A percentile compares a stretch with the other conserved stretches of the same genome.
phyloP scores from a whole-genome alignment of 495 filamentous ascomycete genomes.

The Neurospora terricola region DNA sequence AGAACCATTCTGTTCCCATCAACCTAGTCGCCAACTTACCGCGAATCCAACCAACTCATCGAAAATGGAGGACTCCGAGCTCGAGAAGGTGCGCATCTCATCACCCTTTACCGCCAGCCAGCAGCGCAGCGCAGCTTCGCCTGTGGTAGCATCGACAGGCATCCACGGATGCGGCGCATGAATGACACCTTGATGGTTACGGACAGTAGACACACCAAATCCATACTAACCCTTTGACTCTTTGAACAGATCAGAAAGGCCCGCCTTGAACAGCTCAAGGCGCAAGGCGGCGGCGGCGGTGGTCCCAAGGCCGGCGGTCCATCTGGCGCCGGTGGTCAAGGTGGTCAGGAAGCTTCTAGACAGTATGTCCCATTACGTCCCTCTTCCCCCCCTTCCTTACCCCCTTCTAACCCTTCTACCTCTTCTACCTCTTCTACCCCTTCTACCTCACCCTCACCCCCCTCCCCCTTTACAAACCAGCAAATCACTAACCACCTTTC shows the following conservation, averaged over 20 bases:
- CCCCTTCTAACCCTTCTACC: neutral
- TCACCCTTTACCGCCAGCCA: too few relatives aligned
- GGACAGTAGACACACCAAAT: too few relatives aligned
- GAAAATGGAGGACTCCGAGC: conserved; percentile 74
- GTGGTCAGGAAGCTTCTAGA: conserved; percentile 50
- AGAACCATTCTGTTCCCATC: neutral
- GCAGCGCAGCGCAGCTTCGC: neutral
- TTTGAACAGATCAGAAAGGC: conserved; percentile 66
- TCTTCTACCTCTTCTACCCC: too few relatives aligned
- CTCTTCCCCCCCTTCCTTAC: neutral
- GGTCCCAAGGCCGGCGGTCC: conserved; percentile 32
- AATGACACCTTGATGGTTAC: neutral
- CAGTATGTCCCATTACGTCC: conserved; percentile 37
- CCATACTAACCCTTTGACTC: neutral
- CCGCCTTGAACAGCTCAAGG: conserved; percentile 81
- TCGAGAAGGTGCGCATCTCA: conserved; percentile 55
- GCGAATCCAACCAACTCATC: neutral
- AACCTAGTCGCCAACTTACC: neutral
- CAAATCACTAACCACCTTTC: neutral
- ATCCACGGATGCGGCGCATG: neutral
- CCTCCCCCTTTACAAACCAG: neutral
- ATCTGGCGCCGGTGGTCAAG: conserved; percentile 34
- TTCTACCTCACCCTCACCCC: too few relatives aligned
- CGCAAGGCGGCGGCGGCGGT: conserved; percentile 41
- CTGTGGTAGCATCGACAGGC: neutral